Conservation (phyloP, 805 yeast species). For the Yarrowia sp. region DNA sequence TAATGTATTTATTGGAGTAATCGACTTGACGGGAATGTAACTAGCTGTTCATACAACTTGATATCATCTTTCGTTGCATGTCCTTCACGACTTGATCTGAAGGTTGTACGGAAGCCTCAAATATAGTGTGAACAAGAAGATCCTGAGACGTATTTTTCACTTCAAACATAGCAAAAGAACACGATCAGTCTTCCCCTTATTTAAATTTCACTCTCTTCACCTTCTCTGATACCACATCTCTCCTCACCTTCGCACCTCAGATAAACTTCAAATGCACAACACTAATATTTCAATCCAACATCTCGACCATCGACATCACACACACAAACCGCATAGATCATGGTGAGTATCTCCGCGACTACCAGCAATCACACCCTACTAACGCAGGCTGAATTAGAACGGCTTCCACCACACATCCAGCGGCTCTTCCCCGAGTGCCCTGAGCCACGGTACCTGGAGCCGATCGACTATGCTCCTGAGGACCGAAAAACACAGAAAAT, state of each 20-base stretch:
- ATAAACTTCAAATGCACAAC: constrained; percentile 12
- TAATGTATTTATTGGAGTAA: constrained; percentile 21
- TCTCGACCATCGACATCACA: neutral
- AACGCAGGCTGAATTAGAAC: constrained; percentile 42
- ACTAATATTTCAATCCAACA: neutral
- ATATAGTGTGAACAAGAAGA: too few relatives aligned
- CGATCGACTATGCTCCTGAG: constrained; percentile 51
- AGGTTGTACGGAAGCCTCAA: too few relatives aligned
- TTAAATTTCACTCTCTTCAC: neutral
- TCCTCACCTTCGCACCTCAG: neutral
- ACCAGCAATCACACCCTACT: neutral
- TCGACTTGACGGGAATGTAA: too few relatives aligned
- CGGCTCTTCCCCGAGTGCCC: constrained; percentile 57
- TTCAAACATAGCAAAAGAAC: too few relatives aligned
- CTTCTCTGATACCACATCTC: too few relatives aligned
- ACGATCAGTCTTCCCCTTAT: too few relatives aligned
- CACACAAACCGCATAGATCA: neutral
- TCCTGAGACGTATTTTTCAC: too few relatives aligned
- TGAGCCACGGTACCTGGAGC: constrained; percentile 51
- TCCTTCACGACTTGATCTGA: too few relatives aligned
- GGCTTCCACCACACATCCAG: constrained; percentile 47
- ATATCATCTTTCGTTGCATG: too few relatives aligned
- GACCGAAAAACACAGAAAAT: constrained; percentile 49
- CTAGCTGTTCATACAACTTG: too few relatives aligned
- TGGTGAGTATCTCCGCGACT: neutral